Evolutionary conservation across 139 green algal species (phyloP).

Genomic region (Coccomyxa sp.): DNA sequence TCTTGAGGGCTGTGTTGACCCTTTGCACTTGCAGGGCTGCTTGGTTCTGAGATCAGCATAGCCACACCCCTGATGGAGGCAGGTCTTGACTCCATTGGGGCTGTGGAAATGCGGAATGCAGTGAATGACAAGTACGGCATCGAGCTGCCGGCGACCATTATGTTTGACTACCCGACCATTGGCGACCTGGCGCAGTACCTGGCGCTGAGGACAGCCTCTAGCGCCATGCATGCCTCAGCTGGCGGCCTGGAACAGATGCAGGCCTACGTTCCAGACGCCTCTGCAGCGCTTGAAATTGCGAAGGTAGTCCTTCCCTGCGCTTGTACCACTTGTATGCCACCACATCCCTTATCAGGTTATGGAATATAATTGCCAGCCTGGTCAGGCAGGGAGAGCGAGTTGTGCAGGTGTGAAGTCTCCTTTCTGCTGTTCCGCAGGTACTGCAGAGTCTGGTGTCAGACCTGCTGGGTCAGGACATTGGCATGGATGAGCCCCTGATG

Average conservation of each 20-base stretch:
- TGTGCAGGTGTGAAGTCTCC: too few relatives aligned
- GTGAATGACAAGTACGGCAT: conserved; percentile 22
- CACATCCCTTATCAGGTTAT: background rate
- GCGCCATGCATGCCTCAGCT: background rate
- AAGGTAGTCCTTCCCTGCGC: too few relatives aligned
- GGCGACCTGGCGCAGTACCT: background rate
- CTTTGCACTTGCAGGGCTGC: background rate
- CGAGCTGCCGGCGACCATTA: conserved; percentile 43
- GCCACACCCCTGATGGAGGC: conserved; percentile 25
- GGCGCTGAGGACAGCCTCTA: background rate
- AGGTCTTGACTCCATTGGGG: conserved; percentile 34
- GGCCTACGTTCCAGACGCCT: too few relatives aligned
- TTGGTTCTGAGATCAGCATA: background rate
- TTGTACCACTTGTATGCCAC: background rate
- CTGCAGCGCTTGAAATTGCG: too few relatives aligned
- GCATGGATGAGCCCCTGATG: conserved; percentile 34
- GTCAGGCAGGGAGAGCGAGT: too few relatives aligned
- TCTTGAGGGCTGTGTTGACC: too few relatives aligned
- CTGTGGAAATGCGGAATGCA: conserved; percentile 34
- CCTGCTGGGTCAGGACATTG: conserved; percentile 9
- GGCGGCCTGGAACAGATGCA: too few relatives aligned
- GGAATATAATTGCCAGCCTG: background rate
- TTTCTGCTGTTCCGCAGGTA: background rate
- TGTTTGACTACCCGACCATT: conserved; percentile 30
- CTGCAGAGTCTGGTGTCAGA: background rate